These are phyloP conservation scores for Globisporangium okanoganense DNA, from an alignment of 352 stramenopile genomes.

Conservation along the genomic window DNA sequence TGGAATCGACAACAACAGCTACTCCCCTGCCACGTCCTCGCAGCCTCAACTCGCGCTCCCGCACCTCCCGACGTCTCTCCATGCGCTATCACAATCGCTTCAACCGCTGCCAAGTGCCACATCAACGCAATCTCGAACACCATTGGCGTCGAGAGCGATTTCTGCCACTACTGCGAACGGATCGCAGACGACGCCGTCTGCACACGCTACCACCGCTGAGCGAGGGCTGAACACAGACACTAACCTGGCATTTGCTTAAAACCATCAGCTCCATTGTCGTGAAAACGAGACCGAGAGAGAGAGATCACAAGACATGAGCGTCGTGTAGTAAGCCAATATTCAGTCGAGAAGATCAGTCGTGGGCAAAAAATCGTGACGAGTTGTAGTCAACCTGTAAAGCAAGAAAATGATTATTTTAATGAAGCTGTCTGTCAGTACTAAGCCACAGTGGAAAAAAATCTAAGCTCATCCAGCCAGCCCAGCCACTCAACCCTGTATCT, in stretches of 20 bases:
- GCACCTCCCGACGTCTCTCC: conserved; percentile 5
- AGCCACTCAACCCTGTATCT: too few relatives aligned
- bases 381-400: too few relatives aligned
- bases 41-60: conserved; percentile 1
- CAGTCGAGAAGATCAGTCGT: too few relatives aligned
- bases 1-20: not conserved
- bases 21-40: not conserved
- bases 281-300: not conserved
- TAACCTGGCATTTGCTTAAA: not conserved
- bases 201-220: not conserved
- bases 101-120: conserved; percentile 1
- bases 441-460: too few relatives aligned
- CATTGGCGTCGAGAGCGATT: not conserved
- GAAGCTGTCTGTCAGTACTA: too few relatives aligned
- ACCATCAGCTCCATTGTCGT: too few relatives aligned
- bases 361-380: too few relatives aligned
- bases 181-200: not conserved
- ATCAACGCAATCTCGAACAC: not conserved
- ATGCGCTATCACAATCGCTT: conserved; percentile 9
- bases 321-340: too few relatives aligned
- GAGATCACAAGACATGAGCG: too few relatives aligned
- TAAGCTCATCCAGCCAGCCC: too few relatives aligned
- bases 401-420: not conserved
- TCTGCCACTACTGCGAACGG: not conserved
- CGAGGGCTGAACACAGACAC: not conserved